Evolutionary conservation across 1,284 basidiomycete species (phyloP), one percentile per base, ranked within the genome.

Genomic region (Tilletia walkeri): DNA sequence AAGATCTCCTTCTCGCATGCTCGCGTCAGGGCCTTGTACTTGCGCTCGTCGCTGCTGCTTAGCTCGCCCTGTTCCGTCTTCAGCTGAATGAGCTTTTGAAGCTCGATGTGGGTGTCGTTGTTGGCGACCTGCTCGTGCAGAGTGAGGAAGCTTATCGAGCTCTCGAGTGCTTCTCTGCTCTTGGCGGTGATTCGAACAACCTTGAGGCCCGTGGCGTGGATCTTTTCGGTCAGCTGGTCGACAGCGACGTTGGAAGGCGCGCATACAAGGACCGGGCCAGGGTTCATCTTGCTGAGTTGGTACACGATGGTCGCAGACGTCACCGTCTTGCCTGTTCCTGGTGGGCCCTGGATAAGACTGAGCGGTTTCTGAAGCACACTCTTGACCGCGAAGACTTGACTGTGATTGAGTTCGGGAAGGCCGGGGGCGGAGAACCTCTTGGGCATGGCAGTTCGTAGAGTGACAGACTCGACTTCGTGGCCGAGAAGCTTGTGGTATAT

Each of bases 261-360:
- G 84, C 95, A 96, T 71, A 99, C 96, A 54, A 99, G 91, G 34
- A 99, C 96, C 85, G 98, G 96, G 41, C 96, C 96, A 0, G 94
- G 94, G 81, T 98, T 98, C 95, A 99, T 99, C 86, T 97, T 97
- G 69, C 94, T 94, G 7, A 99, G 90, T 84, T 99, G 96, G 84
- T 99, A 94, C 56, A 99, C 95, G 79, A 97, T 95, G 0, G 96
- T 97, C 4, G 96, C 96, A n/a, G 95, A 98, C 0, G 96, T 99
- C 70, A 99, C 96, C 0, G 96, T 99, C 86, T 99, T 99, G 59
- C 96, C 96, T 0, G 96, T 99, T 53, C 96, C 96, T 14, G 96
- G 96, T 36, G 96, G 96, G 20, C 96, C 96, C 87, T 88, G 79
- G 78, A 99, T 99, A 70, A 99, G 88, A 81, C 92, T 94, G 70